These are phyloP conservation scores for Psilocybe subaeruginosa DNA, from an alignment of 768 basidiomycete species.

Conservation along the genomic window DNA sequence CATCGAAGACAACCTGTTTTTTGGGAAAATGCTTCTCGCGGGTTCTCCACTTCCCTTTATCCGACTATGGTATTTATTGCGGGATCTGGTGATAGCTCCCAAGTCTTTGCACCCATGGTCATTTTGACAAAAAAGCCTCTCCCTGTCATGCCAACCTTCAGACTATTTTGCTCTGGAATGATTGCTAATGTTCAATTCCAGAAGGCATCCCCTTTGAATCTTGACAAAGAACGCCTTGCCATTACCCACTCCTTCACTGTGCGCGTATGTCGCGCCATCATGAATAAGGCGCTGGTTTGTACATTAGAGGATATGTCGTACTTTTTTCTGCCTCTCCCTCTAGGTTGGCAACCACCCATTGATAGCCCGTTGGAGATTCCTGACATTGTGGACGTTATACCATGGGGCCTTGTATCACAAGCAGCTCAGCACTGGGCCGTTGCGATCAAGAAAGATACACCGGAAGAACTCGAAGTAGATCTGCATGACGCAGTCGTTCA, in stretches of 20 bases:
- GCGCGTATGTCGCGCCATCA: conserved; percentile 59
- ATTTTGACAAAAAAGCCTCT: conserved; percentile 71
- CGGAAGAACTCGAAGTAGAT: conserved; percentile 43
- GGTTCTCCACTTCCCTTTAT: conserved; percentile 44
- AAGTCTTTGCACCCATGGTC: conserved; percentile 58
- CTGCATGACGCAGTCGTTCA: conserved; percentile 71
- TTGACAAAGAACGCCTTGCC: conserved; percentile 49
- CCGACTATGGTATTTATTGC: conserved; percentile 55
- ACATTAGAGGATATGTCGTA: conserved; percentile 57
- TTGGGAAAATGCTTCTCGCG: conserved; percentile 52
- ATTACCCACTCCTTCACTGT: conserved; percentile 64
- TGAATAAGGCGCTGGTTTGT: conserved; percentile 73
- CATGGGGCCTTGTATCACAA: conserved; percentile 63
- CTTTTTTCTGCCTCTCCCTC: conserved; percentile 65
- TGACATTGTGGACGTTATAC: conserved; percentile 50
- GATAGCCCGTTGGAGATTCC: conserved; percentile 29
- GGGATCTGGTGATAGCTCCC: conserved; percentile 29
- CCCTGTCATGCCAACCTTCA: conserved; percentile 57
- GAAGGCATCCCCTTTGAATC: conserved; percentile 49
- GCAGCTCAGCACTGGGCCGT: conserved; percentile 56
- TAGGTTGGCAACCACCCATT: conserved; percentile 36
- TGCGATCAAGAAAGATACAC: conserved; percentile 42
- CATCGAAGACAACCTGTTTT: conserved; percentile 63
- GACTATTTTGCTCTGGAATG: conserved; percentile 59
- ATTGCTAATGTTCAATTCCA: conserved; percentile 44